Percentiles rank a stretch among this genome's conserved stretches.
Evolutionary conservation across 108 stramenopile genomes (phyloP).

Genomic region (Phaeodactylum tricornutum): DNA sequence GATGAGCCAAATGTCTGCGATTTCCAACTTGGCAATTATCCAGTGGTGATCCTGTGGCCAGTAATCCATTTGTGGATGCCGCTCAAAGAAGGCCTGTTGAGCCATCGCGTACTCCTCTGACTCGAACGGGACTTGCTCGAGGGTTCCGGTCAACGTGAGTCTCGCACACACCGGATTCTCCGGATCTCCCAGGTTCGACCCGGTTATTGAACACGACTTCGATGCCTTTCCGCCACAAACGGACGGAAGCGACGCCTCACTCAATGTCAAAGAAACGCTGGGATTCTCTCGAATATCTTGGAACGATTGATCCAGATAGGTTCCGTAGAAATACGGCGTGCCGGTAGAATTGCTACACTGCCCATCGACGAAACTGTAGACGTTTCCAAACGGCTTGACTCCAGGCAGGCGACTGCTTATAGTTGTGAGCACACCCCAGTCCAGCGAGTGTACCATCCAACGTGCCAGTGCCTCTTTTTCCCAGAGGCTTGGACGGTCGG

Average conservation of each 20-base stretch:
- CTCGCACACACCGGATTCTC: conserved; percentile 58
- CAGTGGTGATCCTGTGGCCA: conserved; percentile 53
- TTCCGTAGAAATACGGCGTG: conserved; percentile 41
- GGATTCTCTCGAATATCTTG: conserved; percentile 23
- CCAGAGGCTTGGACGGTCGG: background rate
- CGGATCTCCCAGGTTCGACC: conserved; percentile 27
- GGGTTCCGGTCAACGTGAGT: conserved; percentile 37
- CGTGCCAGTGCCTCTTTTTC: conserved; percentile 30
- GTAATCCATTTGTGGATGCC: conserved; percentile 35
- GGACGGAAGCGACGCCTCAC: conserved; percentile 19
- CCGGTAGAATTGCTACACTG: conserved; percentile 35
- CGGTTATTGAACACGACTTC: conserved; percentile 5
- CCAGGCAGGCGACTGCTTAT: conserved; percentile 20
- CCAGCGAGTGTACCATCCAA: conserved; percentile 50
- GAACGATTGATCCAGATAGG: conserved; percentile 42
- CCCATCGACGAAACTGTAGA: conserved; percentile 52
- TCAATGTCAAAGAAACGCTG: conserved; percentile 29
- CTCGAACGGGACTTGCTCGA: conserved; percentile 9
- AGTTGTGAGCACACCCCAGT: conserved; percentile 43
- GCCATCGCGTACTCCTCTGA: conserved; percentile 19
- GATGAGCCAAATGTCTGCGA: conserved; percentile 55
- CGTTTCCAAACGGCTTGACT: conserved; percentile 34
- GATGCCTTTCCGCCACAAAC: background rate
- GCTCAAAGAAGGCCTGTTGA: conserved; percentile 27
- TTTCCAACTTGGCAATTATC: conserved; percentile 35